A percentile compares a stretch with the other conserved stretches of the same genome.
Conservation (phyloP, 495 filamentous ascomycete genomes). For the Niebla homalea region DNA sequence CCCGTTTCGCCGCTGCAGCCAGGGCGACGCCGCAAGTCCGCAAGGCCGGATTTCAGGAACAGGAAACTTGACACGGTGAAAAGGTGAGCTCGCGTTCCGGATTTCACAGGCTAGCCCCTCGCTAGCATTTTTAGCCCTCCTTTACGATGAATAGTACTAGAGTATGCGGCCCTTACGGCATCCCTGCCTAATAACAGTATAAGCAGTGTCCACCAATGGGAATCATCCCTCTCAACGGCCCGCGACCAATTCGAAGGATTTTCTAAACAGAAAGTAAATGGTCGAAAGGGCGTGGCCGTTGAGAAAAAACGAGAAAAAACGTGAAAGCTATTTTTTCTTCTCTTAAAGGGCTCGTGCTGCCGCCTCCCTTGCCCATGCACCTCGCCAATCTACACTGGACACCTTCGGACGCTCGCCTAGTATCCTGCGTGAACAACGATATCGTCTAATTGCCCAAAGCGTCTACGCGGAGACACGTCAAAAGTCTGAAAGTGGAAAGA, state of each 20-base stretch:
- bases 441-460: no score
- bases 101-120: no score
- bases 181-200: no score
- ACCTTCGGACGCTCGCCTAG: no score
- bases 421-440: no score
- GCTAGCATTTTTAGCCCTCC: slow-evolving; percentile 2
- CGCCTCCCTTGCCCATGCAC: no score
- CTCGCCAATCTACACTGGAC: no score
- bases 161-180: not conserved
- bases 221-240: not conserved
- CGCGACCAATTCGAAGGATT: not conserved
- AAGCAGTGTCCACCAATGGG: slow-evolving; percentile 1
- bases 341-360: no score
- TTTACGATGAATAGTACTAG: not conserved
- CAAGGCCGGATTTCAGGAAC: slow-evolving; percentile 6
- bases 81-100: not conserved
- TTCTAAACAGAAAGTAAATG: no score
- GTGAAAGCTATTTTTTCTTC: no score
- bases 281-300: no score
- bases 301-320: no score
- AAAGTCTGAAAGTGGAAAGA: not conserved
- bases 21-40: not conserved
- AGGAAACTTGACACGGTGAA: slow-evolving; percentile 7
- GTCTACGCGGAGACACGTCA: not conserved
- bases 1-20: not conserved